Evolutionary conservation across 2,329 filamentous ascomycete species (phyloP).

Genomic region (Penicillium brasilianum): DNA sequence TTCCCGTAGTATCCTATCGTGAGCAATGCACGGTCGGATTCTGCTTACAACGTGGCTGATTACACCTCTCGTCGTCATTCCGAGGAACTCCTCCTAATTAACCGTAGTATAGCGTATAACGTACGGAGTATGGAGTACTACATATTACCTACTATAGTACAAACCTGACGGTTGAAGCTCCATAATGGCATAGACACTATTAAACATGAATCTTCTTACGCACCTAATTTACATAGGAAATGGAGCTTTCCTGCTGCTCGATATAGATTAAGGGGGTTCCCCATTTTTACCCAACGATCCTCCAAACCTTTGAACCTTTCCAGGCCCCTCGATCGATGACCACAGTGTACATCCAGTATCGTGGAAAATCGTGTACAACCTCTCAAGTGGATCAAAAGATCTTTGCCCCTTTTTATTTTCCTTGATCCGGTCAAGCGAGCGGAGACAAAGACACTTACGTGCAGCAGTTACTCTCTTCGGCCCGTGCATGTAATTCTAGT

Average conservation of each 20-base stretch:
- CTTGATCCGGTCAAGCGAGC: not conserved
- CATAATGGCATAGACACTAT: not conserved
- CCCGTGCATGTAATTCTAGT: conserved; percentile 9
- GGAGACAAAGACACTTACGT: not conserved
- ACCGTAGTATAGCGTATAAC: not conserved
- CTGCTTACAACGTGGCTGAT: not conserved
- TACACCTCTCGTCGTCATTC: not conserved
- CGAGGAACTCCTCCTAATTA: not conserved
- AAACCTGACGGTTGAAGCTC: not conserved
- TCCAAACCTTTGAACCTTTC: not conserved
- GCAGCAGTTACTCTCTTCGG: conserved; percentile 1
- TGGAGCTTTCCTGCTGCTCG: not conserved
- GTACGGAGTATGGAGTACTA: too few relatives aligned
- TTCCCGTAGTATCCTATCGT: not conserved
- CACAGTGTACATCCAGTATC: not conserved
- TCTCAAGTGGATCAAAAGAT: conserved; percentile 4
- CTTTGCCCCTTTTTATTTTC: conserved; percentile 10
- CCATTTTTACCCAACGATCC: not conserved
- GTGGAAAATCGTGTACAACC: not conserved
- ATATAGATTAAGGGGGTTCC: conserved; percentile 8
- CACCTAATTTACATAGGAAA: not conserved
- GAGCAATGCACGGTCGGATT: not conserved
- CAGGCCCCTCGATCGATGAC: not conserved
- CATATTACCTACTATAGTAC: not conserved
- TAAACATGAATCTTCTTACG: not conserved